These are phyloP conservation scores for Aureobasidium sp. DNA, from an alignment of 2,329 filamentous ascomycete species.

Conservation along the genomic window DNA sequence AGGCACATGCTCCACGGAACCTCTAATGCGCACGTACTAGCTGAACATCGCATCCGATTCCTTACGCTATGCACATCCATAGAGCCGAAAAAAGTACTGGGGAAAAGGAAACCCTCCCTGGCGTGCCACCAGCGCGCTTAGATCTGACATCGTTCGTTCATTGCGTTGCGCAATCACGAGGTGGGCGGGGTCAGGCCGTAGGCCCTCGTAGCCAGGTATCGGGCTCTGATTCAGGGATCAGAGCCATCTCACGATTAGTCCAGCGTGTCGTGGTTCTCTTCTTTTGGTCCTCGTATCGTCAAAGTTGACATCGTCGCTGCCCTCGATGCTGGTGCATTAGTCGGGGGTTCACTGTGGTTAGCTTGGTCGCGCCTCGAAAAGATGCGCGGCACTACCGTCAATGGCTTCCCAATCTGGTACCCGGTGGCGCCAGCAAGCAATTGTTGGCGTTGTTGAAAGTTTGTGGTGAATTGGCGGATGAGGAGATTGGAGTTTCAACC, in stretches of 20 bases:
- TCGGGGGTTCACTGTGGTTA: neutral
- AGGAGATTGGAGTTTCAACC: neutral
- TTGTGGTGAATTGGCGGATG: neutral
- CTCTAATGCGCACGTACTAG: neutral
- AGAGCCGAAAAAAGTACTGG: neutral
- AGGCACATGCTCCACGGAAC: neutral
- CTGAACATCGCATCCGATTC: neutral
- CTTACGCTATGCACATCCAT: neutral
- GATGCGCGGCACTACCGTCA: neutral
- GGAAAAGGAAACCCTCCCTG: neutral
- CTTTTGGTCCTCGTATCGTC: neutral
- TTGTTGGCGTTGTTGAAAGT: neutral
- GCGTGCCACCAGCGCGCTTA: neutral
- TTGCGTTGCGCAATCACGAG: neutral
- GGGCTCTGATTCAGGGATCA: neutral
- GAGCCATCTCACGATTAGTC: neutral
- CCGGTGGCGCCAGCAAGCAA: slow-evolving; percentile 3
- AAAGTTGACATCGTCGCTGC: neutral
- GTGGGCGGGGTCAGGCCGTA: neutral
- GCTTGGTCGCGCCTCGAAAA: neutral
- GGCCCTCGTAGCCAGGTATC: neutral
- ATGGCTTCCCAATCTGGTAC: neutral
- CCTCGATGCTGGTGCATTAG: slow-evolving; percentile 1
- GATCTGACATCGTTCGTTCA: neutral
- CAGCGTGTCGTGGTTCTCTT: neutral